Evolutionary conservation across 345 rosid genomes (phyloP).

Genomic region (Lenwebbia sp.): DNA sequence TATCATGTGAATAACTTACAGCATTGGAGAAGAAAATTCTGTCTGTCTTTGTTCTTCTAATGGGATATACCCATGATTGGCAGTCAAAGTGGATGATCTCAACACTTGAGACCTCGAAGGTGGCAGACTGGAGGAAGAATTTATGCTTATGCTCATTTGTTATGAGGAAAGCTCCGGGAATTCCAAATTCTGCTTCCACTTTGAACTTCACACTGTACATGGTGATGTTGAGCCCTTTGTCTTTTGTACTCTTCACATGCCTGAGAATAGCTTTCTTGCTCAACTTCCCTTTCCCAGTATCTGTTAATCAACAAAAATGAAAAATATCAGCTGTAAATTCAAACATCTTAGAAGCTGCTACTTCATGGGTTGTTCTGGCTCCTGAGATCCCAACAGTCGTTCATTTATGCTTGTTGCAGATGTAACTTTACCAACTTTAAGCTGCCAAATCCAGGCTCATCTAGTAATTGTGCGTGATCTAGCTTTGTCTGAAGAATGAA

Average conservation of each 20-base stretch:
- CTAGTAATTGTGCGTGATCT: not conserved
- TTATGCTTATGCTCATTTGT: conserved; percentile 27
- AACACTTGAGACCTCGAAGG: conserved; percentile 2
- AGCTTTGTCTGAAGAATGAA: not conserved
- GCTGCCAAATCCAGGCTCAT: not conserved
- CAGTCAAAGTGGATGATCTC: conserved; percentile 32
- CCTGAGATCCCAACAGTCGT: not conserved
- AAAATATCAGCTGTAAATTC: not conserved
- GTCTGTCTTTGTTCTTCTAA: conserved; percentile 14
- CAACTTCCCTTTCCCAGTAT: conserved; percentile 27
- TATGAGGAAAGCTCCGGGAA: conserved; percentile 38
- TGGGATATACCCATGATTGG: conserved; percentile 52
- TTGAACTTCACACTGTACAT: conserved; percentile 19
- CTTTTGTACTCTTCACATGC: conserved; percentile 22
- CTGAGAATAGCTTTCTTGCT: conserved; percentile 28
- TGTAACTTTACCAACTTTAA: not conserved
- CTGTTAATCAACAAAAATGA: conserved; percentile 5
- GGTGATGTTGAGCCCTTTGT: conserved; percentile 8
- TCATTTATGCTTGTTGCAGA: not conserved
- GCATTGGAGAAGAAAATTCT: conserved; percentile 44
- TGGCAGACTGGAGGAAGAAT: conserved; percentile 44
- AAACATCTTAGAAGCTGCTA: not conserved
- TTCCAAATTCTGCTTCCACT: conserved; percentile 28
- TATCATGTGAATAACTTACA: conserved; percentile 11
- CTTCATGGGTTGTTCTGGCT: not conserved